Conservation (phyloP, 75 land plant genomes). For the Larix kaempferi region DNA sequence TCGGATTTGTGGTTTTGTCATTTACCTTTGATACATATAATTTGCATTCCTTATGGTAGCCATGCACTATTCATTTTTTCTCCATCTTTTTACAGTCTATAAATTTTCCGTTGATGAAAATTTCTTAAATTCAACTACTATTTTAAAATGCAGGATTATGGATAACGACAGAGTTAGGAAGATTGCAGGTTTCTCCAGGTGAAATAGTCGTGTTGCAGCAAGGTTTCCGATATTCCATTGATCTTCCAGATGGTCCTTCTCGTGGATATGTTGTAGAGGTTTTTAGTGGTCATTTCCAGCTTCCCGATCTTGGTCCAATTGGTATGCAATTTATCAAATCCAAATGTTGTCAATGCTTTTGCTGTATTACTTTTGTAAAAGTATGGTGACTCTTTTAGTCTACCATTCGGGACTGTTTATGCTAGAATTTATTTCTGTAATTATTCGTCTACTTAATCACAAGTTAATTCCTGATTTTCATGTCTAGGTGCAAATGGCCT, state of each 20-base stretch:
- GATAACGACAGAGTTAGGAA: constrained; percentile 95
- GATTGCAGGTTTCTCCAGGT: constrained; percentile 78
- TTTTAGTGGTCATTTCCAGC: constrained; percentile 89
- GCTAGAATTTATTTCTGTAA: neutral
- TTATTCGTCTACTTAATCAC: neutral
- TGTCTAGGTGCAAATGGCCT: constrained; percentile 97
- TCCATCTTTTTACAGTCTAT: neutral
- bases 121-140: neutral
- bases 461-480: neutral
- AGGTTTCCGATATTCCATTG: constrained; percentile 85
- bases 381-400: neutral
- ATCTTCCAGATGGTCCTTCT: constrained; percentile 95
- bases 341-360: neutral
- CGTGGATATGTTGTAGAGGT: constrained; percentile 98
- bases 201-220: constrained; percentile 88
- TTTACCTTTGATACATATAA: neutral
- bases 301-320: constrained; percentile 97
- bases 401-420: neutral
- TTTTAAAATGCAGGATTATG: constrained; percentile 52
- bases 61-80: neutral
- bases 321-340: constrained; percentile 40
- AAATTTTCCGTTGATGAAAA: neutral
- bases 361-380: neutral
- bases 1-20: too few species aligned
- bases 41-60: neutral